phyloP scores from a whole-genome alignment of 1,139 yeast genomes.

The Candida neerlandica region DNA sequence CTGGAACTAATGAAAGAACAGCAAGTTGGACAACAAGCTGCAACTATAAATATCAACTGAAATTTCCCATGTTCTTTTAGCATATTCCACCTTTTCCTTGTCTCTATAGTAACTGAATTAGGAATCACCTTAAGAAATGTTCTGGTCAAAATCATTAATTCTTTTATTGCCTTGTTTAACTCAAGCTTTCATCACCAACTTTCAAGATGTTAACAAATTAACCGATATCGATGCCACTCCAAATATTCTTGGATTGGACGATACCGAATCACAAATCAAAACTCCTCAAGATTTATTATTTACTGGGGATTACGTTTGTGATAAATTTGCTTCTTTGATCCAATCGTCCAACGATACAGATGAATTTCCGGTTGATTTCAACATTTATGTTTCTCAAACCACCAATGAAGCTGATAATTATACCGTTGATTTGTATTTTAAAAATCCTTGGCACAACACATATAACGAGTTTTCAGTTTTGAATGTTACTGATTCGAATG shows the following conservation, averaged over 20 bases:
- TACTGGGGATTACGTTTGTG: constrained; percentile 23
- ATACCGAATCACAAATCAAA: constrained; percentile 9
- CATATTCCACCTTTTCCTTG: neutral
- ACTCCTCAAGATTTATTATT: constrained; percentile 18
- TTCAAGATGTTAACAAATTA: constrained; percentile 16
- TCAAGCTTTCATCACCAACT: constrained; percentile 31
- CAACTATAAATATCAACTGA: no score
- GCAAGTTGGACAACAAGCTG: no score
- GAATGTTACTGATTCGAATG: constrained; percentile 19
- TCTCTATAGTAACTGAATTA: no score
- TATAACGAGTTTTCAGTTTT: constrained; percentile 19
- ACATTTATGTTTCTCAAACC: constrained; percentile 20
- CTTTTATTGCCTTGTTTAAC: constrained; percentile 19
- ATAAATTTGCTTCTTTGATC: constrained; percentile 21
- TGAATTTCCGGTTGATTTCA: constrained; percentile 21
- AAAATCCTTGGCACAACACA: constrained; percentile 17
- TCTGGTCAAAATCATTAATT: constrained; percentile 4
- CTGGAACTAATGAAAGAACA: no score
- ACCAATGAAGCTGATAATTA: constrained; percentile 20
- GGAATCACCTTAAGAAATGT: neutral
- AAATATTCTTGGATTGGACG: constrained; percentile 5
- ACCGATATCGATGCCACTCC: neutral
- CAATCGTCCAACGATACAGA: constrained; percentile 18
- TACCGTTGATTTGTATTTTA: constrained; percentile 22
- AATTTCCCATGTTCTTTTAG: neutral